Percentiles rank a stretch among this genome's conserved stretches.
Conservation (phyloP, 176 grass and related monocot species). For the Aegilops bicornis region DNA sequence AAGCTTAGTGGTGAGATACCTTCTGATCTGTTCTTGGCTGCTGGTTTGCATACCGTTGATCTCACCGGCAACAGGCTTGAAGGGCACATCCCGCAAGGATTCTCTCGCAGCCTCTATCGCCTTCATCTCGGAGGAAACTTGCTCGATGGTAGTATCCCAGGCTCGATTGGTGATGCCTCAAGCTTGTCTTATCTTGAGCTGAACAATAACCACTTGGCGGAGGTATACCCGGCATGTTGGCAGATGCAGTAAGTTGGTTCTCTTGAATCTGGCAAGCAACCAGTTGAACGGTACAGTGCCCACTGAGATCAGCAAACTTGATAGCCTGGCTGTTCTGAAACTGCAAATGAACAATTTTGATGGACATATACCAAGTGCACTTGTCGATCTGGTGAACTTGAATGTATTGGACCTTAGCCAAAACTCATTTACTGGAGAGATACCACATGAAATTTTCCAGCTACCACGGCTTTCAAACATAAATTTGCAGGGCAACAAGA, state of each 20-base stretch:
- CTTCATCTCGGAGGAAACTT: not conserved
- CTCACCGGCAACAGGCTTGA: conserved; percentile 31
- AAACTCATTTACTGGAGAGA: conserved; percentile 42
- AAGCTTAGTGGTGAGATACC: conserved; percentile 2
- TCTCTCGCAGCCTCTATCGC: not conserved
- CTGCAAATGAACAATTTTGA: conserved; percentile 37
- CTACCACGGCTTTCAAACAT: not conserved
- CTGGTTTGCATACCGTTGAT: conserved; percentile 25
- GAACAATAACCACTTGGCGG: conserved; percentile 23
- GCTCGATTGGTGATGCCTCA: conserved; percentile 32
- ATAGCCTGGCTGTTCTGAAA: conserved; percentile 31
- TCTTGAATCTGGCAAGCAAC: conserved; percentile 51
- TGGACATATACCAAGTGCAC: conserved; percentile 26
- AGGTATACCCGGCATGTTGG: conserved; percentile 27
- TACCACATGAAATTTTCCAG: conserved; percentile 18
- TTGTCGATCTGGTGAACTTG: conserved; percentile 30
- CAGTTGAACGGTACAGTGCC: conserved; percentile 27
- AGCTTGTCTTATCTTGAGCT: conserved; percentile 43
- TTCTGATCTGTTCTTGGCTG: not conserved
- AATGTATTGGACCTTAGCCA: conserved; percentile 40
- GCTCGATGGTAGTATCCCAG: conserved; percentile 42
- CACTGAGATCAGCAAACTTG: conserved; percentile 34
- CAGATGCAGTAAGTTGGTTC: conserved; percentile 33
- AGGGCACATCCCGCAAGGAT: conserved; percentile 21
- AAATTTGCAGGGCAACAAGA: not conserved